Evolutionary conservation across 768 basidiomycete genomes (phyloP), one percentile per base, ranked within the genome.

Genomic region (Lyophyllum decastes): DNA sequence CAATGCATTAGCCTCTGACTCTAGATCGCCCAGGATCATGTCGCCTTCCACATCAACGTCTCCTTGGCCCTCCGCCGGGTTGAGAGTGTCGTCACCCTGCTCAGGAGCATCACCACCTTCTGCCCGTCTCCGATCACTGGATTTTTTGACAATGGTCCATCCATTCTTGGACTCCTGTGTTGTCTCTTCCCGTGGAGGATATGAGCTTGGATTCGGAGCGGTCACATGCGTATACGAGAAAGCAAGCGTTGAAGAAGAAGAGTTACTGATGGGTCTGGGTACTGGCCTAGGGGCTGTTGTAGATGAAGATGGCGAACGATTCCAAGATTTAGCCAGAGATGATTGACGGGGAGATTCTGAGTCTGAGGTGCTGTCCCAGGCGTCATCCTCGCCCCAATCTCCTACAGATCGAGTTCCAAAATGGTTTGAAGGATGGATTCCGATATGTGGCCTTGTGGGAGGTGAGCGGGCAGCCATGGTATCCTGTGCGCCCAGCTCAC

Each of bases 371-470:
- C 87, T 89, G 73, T 93, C 91, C 91, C 91, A 94, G 46, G 84
- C 90, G 69, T 94, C 91, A 67, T 93, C 91, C 69, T 92, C 90
- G n/a, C 76, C 88, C 88, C 89, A 89, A 52, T 91, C 89, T 34
- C 76, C 67, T 19, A 64, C 58, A 49, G 73, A 71, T 30, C 64
- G 66, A 46, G 69, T 61, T 48, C 68, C 49, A 56, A 73, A 81
- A 63, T 74, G 78, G 51, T 60, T 81, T 56, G 79, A 78, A 5
- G 87, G 76, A 58, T 83, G 80, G 43, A 90, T 75, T 43, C 82
- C 88, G 59, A 88, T 82, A 73, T 90, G 89, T 45, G 89, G 89
- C 49, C 88, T 81, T 49, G 89, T 79, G 64, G 90, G 88, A 46
- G 89, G 89, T 25, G 89, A 82, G 64, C 86, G 80, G 59, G 87